Evolutionary conservation across 2,329 filamentous ascomycete species (phyloP), one percentile per base, ranked within the genome.

Genomic region (Sarocladiaceae sp.): DNA sequence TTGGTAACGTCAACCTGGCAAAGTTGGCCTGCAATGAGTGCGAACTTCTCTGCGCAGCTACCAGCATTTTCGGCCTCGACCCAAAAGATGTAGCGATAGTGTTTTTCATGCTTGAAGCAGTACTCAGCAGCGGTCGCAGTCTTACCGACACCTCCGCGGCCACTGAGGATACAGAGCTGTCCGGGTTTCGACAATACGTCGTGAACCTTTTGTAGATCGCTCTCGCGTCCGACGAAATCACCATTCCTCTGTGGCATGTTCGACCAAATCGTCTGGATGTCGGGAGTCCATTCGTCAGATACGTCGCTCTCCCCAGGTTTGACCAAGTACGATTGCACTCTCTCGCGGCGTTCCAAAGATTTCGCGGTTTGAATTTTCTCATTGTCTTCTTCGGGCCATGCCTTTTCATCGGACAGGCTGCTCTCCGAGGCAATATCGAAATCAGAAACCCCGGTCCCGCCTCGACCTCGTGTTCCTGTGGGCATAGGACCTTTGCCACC

Each of bases 1-100:
- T 28, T 26, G 13, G 40, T 12, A 8, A 18, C n/a, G 10, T 46
- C 40, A n/a, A 46, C 25, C n/a, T 46, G 40, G n/a, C 40, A 46
- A 6, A 46, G 23, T 22, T 46, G 15, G 5, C 15, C 40, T 5
- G 40, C 40, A 29, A 46, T 46, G 22, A 28, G 22, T 4, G 40
- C 40, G 23, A 46, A 46, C 11, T 18, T 46, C 23, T 46, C 40
- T n/a, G 40, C 40, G 17, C 40, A 46, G 23, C 40, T 46, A 5
- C 40, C 40, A 6, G 40, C 13, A n/a, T 46, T 46, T 29, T 46
- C 40, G 12, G 40, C 40, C 17, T 26, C 23, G 23, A 46, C 40
- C 23, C 25, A 46, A 18, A 46, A 46, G 22, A 46, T 29, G 40
- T 28, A 46, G n/a, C 40, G 40, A 22, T 46, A 46, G 12, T 46